phyloP scores from a whole-genome alignment of 1,284 basidiomycete genomes.

The Sporisorium sorghi region DNA sequence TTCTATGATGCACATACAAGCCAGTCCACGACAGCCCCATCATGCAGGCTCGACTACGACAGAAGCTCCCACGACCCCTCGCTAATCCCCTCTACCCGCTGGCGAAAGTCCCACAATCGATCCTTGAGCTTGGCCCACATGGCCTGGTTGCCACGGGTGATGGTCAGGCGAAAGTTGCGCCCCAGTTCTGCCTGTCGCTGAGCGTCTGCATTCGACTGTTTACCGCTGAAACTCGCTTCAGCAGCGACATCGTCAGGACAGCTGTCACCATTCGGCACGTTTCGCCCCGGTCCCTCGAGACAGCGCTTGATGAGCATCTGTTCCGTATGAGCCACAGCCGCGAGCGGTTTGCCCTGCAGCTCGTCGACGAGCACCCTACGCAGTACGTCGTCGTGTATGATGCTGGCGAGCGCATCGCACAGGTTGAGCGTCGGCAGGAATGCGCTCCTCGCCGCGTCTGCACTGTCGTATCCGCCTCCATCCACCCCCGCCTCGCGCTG shows the following conservation, averaged over 20 bases:
- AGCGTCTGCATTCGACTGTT: background rate
- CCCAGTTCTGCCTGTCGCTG: constrained; percentile 12
- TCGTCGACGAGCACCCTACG: constrained; percentile 35
- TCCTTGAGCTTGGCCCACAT: constrained; percentile 63
- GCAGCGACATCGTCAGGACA: background rate
- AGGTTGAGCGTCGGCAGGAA: constrained; percentile 21
- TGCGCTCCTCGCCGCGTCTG: no score
- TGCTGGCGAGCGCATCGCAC: constrained; percentile 31
- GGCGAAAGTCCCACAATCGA: constrained; percentile 59
- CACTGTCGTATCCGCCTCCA: background rate
- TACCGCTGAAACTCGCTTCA: no score
- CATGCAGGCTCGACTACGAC: no score
- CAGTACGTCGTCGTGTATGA: constrained; percentile 26
- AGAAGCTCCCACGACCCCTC: constrained; percentile 49
- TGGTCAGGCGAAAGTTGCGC: constrained; percentile 30
- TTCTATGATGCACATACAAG: background rate
- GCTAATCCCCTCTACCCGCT: constrained; percentile 47
- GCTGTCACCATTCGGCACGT: background rate
- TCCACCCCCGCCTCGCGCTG: constrained; percentile 23
- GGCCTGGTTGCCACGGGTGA: constrained; percentile 57
- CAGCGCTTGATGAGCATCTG: constrained; percentile 22
- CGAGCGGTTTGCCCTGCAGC: constrained; percentile 35
- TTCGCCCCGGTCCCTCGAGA: constrained; percentile 10
- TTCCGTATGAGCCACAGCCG: constrained; percentile 18
- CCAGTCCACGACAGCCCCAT: background rate